A percentile compares a stretch with the other conserved stretches of the same genome.
phyloP scores from a whole-genome alignment of 2,329 filamentous ascomycete genomes.

The Fusarium subtropicale region DNA sequence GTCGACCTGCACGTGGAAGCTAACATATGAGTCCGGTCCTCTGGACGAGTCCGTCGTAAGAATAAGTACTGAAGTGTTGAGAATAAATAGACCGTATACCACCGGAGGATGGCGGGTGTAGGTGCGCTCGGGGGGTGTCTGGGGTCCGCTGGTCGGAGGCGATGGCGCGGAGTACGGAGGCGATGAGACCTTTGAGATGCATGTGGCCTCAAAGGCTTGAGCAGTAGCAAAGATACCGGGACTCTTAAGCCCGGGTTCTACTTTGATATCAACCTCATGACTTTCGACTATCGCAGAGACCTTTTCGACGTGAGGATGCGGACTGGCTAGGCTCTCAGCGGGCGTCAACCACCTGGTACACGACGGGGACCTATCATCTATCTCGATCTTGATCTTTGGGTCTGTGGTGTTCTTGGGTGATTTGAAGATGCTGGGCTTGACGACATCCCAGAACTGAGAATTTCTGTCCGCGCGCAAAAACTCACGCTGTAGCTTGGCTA shows the following conservation, averaged over 20 bases:
- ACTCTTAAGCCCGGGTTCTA: slow-evolving; percentile 26
- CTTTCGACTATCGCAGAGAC: slow-evolving; percentile 10
- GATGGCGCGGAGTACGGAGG: slow-evolving; percentile 4
- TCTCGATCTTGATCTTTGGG: slow-evolving; percentile 7
- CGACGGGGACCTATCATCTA: slow-evolving; percentile 16
- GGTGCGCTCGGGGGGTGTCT: slow-evolving; percentile 16
- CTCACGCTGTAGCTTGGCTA: slow-evolving; percentile 54
- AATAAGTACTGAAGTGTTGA: slow-evolving; percentile 55
- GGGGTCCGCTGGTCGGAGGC: not conserved
- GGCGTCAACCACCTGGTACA: slow-evolving; percentile 18
- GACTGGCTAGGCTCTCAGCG: slow-evolving; percentile 1
- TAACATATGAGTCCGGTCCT: slow-evolving; percentile 53
- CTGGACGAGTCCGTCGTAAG: slow-evolving; percentile 56
- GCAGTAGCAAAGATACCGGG: slow-evolving; percentile 5
- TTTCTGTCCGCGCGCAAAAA: slow-evolving; percentile 49
- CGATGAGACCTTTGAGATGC: not conserved
- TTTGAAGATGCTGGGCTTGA: slow-evolving; percentile 38
- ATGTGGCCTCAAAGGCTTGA: not conserved
- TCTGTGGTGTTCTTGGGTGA: slow-evolving; percentile 40
- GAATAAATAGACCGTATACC: slow-evolving; percentile 58
- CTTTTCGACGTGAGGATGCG: slow-evolving; percentile 24
- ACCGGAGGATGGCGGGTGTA: slow-evolving; percentile 54
- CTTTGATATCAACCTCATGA: slow-evolving; percentile 12
- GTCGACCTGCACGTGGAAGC: slow-evolving; percentile 57
- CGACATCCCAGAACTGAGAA: slow-evolving; percentile 49